Percentiles rank a stretch among this genome's conserved stretches.
Conservation (phyloP, 495 filamentous ascomycete species). For the Lasiosphaeria hispida region DNA sequence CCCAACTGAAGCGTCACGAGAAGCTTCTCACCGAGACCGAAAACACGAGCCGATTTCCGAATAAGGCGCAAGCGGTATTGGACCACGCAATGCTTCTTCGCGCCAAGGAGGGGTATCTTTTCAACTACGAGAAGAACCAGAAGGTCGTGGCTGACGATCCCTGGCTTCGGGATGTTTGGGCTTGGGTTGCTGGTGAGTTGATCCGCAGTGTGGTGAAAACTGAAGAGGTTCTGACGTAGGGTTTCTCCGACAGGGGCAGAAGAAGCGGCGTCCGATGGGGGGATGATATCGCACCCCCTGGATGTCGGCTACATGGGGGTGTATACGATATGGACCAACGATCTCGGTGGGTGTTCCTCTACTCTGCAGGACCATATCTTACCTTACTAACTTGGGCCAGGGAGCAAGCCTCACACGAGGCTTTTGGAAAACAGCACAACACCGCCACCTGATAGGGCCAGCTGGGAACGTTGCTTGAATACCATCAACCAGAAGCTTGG, state of each 20-base stretch:
- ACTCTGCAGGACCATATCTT: not conserved
- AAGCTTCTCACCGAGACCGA: constrained; percentile 48
- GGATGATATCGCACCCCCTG: constrained; percentile 70
- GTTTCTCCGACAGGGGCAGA: constrained; percentile 55
- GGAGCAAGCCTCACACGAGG: constrained; percentile 39
- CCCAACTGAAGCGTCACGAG: constrained; percentile 45
- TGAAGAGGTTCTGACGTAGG: constrained; percentile 4
- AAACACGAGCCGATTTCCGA: constrained; percentile 33
- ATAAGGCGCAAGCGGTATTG: constrained; percentile 36
- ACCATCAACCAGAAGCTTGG: constrained; percentile 43
- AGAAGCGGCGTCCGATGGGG: constrained; percentile 58
- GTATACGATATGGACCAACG: constrained; percentile 72
- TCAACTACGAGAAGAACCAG: constrained; percentile 68
- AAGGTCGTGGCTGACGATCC: constrained; percentile 66
- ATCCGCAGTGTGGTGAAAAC: not conserved
- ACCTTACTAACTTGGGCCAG: constrained; percentile 17
- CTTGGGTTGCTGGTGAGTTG: constrained; percentile 65
- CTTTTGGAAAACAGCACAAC: constrained; percentile 36
- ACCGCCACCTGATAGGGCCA: constrained; percentile 37
- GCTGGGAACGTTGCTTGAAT: constrained; percentile 51
- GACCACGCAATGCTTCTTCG: constrained; percentile 49
- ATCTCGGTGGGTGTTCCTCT: constrained; percentile 54
- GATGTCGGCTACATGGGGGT: constrained; percentile 89
- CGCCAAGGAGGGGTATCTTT: constrained; percentile 72
- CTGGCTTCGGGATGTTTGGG: constrained; percentile 76